phyloP scores from a whole-genome alignment of 2,329 filamentous ascomycete genomes.

The Aciculosporium take region DNA sequence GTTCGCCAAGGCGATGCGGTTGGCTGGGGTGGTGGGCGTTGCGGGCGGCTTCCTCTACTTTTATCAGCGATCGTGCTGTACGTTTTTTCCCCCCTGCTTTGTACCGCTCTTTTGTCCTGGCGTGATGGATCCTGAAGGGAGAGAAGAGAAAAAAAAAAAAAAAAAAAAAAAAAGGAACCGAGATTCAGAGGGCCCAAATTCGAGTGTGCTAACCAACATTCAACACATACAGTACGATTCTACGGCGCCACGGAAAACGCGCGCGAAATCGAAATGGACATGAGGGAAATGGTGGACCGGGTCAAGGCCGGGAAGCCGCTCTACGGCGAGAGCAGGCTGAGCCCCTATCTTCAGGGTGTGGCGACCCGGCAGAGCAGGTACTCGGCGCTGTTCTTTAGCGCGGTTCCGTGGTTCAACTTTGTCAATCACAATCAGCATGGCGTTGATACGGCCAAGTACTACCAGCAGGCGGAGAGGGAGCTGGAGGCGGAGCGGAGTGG shows the following conservation, averaged over 20 bases:
- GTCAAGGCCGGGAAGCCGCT: slow-evolving; percentile 84
- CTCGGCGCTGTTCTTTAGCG: slow-evolving; percentile 66
- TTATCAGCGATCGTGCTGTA: slow-evolving; percentile 75
- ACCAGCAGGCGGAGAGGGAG: slow-evolving; percentile 85
- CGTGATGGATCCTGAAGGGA: not conserved
- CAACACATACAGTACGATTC: slow-evolving; percentile 61
- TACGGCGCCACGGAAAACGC: slow-evolving; percentile 90
- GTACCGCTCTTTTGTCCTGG: not conserved
- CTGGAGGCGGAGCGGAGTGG: slow-evolving; percentile 55
- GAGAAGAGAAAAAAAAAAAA: not conserved
- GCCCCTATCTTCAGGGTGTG: slow-evolving; percentile 85
- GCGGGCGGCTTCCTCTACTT: slow-evolving; percentile 71
- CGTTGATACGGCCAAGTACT: slow-evolving; percentile 97
- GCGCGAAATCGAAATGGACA: slow-evolving; percentile 87
- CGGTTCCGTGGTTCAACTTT: slow-evolving; percentile 95
- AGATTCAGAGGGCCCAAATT: not conserved
- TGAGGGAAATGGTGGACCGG: slow-evolving; percentile 94
- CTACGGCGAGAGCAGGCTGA: slow-evolving; percentile 67
- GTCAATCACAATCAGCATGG: slow-evolving; percentile 94
- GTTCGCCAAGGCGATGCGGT: slow-evolving; percentile 69
- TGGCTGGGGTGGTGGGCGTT: slow-evolving; percentile 58
- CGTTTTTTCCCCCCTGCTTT: slow-evolving; percentile 18
- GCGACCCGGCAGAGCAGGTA: slow-evolving; percentile 88
- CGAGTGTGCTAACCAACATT: not conserved
- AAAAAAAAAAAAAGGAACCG: slow-evolving; percentile 3